Base-by-base conservation (phyloP, 306 rosid genomes). In the Argentina anserina region DNA sequence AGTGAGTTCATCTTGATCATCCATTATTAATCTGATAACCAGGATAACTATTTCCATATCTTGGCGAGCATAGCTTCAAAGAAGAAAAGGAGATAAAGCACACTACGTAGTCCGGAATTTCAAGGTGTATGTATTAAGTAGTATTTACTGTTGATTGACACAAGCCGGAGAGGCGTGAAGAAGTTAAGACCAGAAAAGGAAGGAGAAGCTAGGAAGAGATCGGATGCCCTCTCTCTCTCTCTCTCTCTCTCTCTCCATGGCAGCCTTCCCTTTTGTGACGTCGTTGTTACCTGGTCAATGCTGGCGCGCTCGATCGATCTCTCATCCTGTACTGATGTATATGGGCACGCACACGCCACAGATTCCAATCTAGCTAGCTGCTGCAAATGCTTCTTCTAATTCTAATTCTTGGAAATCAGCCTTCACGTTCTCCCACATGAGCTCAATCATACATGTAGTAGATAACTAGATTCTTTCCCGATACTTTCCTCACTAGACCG, bases 211-310 rank as follows among this genome's bases (percentile, higher is more conserved):
- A n/a, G n/a, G n/a, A n/a, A n/a, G n/a, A n/a, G n/a, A n/a, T n/a
- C n/a, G n/a, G n/a, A n/a, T n/a, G n/a, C n/a, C n/a, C 25, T 34
- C 36, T 33, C 36, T 33, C 36, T 33, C 34, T 56, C 59, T 59
- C 64, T 56, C 36, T 59, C 9, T 13, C 41, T 62, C 75, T 81
- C 88, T 83, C 82, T 76, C 78, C 81, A 79, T 84, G 70, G 61
- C 95, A 91, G 92, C 95, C 86, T 91, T 91, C 76, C 47, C 92
- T 89, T 91, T 83, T 78, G 78, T 80, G 79, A 81, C 81, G 86
- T 83, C 88, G 76, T 79, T 80, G 37, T 43, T 46, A n/a, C 47
- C 69, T 40, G 43, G 59, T 26, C 15, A 58, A 58, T 6, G n/a
- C 36, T 58, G 20, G 13, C 62, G n/a, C n/a, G n/a, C n/a, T n/a